Base-by-base conservation (phyloP, 495 filamentous ascomycete genomes). In the Pyrenula massariospora region DNA sequence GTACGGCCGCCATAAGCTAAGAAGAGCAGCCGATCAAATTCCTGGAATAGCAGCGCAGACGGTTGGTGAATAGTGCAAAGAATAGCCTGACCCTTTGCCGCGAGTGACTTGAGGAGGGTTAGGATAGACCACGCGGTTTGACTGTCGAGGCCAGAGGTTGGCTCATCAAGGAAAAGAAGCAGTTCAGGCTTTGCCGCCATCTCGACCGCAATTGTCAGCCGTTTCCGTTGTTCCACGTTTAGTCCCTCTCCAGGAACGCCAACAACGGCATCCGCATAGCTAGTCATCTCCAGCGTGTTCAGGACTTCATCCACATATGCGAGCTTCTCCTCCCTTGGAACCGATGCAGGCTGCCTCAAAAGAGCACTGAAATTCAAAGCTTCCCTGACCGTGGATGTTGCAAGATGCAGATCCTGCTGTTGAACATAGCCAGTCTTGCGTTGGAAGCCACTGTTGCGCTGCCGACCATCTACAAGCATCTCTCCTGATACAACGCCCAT, bases 51-150 rank as follows among this genome's bases (percentile, higher is more conserved):
- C 76, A 95, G 89, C 25, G 90, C 89, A 1, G 88, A 93, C 8
- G 91, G 91, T 66, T 98, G 93, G 72, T 98, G 93, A 59, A 98
- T 96, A 10, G 91, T 96, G 70, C 89, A 94, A 5, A 96, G 84
- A 68, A 96, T 88, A 52, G 91, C 91, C 63, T 95, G 90, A 15
- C 91, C 91, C 63, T 83, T 86, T 69, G 89, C 84, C 55, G 91
- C 89, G 48, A 96, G 73, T 65, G 93, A 94, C 65, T 89, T 82
- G 15, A 96, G 80, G 24, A 95, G 81, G 66, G 85, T 80, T 54
- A 89, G 76, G 63, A 96, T 95, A 25, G 89, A 86, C 88, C 87
- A 96, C 22, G 91, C 91, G 12, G 89, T 95, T 62, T 96, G 89
- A 66, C 81, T 84, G 72, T 94, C 89, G 48, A 94, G 79, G 72